phyloP scores from a whole-genome alignment of 495 filamentous ascomycete genomes.

The Tuber calosporum region DNA sequence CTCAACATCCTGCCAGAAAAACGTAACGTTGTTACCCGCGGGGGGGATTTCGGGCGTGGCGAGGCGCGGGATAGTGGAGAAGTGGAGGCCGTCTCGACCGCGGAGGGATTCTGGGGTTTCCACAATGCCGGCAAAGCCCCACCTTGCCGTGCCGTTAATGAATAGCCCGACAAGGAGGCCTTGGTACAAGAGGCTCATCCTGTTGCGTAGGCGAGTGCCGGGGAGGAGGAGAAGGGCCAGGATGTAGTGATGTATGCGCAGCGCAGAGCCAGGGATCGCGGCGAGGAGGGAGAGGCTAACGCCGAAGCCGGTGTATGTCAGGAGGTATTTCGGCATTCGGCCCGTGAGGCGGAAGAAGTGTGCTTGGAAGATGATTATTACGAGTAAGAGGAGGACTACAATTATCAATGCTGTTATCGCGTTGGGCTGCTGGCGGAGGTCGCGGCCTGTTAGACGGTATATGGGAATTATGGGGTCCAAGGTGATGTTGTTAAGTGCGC shows the following conservation, averaged over 20 bases:
- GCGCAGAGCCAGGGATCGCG: conserved; percentile 67
- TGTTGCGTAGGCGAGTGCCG: conserved; percentile 74
- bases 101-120: conserved; percentile 68
- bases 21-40: conserved; percentile 49
- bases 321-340: conserved; percentile 60
- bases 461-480: conserved; percentile 74
- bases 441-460: conserved; percentile 65
- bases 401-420: conserved; percentile 63
- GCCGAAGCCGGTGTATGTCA: conserved; percentile 60
- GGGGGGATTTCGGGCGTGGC: conserved; percentile 46
- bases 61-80: conserved; percentile 61
- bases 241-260: conserved; percentile 94
- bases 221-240: conserved; percentile 74
- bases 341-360: conserved; percentile 69
- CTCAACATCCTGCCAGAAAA: conserved; percentile 48
- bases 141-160: conserved; percentile 83
- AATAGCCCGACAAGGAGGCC: conserved; percentile 85
- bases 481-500: conserved; percentile 74
- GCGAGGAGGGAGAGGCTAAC: conserved; percentile 55
- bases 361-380: conserved; percentile 59
- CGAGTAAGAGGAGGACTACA: conserved; percentile 56
- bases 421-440: conserved; percentile 68
- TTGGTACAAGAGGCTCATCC: conserved; percentile 71
- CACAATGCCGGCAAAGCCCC: conserved; percentile 88
- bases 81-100: conserved; percentile 58